phyloP scores from a whole-genome alignment of 805 yeast species.

The Grigorovia jiainica region DNA sequence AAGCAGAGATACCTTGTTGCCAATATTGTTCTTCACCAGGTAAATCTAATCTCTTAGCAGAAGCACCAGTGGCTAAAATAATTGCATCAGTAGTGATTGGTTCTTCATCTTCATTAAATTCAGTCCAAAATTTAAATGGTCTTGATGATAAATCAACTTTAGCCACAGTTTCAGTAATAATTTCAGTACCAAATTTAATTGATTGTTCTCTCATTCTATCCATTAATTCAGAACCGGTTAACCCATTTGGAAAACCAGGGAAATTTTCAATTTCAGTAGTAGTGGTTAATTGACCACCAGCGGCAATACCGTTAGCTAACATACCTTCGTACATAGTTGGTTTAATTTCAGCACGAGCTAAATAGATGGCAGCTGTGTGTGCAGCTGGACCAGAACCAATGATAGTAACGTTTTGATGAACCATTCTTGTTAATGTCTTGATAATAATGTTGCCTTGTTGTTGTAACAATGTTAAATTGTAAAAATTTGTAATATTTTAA shows the following conservation, averaged over 20 bases:
- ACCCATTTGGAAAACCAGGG: constrained; percentile 96
- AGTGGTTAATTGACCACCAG: constrained; percentile 98
- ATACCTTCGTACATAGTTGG: constrained; percentile 93
- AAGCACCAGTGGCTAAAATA: constrained; percentile 94
- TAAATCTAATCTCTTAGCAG: constrained; percentile 85
- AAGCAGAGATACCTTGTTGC: constrained; percentile 98
- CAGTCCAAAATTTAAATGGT: constrained; percentile 97
- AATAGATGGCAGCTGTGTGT: constrained; percentile 96
- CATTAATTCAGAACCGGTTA: constrained; percentile 82
- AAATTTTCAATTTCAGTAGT: constrained; percentile 98
- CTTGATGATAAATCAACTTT: constrained; percentile 79
- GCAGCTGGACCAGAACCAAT: constrained; percentile 99
- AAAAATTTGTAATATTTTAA: too few species aligned
- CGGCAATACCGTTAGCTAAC: constrained; percentile 94
- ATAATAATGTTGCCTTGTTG: neutral
- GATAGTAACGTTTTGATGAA: constrained; percentile 75
- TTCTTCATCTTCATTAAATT: constrained; percentile 83
- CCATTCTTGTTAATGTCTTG: constrained; percentile 42
- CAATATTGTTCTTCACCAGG: constrained; percentile 98
- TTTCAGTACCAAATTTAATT: constrained; percentile 79
- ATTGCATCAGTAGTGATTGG: constrained; percentile 91
- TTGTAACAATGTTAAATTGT: too few species aligned
- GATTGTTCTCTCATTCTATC: constrained; percentile 90
- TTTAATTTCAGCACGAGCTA: constrained; percentile 92
- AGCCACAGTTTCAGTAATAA: constrained; percentile 90